These are phyloP conservation scores for Mucuna pruriens DNA, from an alignment of 306 rosid species.

Conservation along the genomic window DNA sequence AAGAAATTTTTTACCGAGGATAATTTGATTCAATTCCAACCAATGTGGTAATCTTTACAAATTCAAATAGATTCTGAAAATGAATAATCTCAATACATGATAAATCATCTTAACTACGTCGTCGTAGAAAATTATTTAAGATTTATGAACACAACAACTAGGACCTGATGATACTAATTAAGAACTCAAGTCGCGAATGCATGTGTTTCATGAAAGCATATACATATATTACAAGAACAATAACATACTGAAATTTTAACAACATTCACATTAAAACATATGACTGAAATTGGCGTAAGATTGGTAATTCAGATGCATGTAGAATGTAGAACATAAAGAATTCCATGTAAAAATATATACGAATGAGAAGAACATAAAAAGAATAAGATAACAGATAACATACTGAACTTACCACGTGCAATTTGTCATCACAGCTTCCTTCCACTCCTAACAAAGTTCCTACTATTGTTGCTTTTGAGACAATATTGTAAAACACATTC, in stretches of 20 bases:
- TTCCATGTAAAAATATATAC: no score
- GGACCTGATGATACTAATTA: not conserved
- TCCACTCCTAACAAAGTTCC: slow-evolving; percentile 42
- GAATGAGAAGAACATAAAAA: no score
- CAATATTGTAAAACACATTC: slow-evolving; percentile 47
- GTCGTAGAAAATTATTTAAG: not conserved
- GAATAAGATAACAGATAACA: no score
- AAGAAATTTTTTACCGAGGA: no score
- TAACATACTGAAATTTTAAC: not conserved
- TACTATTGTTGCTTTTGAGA: slow-evolving; percentile 43
- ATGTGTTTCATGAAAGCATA: not conserved
- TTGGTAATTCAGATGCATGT: no score
- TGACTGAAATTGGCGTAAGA: no score
- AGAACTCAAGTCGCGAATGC: not conserved
- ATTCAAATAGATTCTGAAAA: not conserved
- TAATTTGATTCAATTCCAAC: not conserved
- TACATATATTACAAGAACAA: not conserved
- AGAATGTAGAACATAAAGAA: no score
- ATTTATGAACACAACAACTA: not conserved
- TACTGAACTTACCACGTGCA: slow-evolving; percentile 60
- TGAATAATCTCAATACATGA: not conserved
- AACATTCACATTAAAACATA: no score
- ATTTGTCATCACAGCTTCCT: slow-evolving; percentile 48
- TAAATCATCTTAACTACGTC: not conserved
- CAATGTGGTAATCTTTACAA: not conserved